Base-by-base conservation (phyloP, 164 flowering plant genomes). In the Warburgia ugandensis region DNA sequence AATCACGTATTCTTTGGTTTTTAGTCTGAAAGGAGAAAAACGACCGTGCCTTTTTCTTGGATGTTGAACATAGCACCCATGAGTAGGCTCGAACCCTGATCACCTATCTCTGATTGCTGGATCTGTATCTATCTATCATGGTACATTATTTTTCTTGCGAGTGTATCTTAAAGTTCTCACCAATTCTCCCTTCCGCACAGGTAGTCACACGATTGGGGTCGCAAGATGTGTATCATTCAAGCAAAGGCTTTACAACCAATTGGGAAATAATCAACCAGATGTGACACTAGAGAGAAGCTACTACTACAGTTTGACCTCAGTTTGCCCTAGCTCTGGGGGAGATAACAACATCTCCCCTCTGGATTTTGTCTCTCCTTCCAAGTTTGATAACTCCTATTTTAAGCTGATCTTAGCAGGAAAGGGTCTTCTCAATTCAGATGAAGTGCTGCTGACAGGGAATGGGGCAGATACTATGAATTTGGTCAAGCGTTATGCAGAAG, bases 221-320 rank as follows among this genome's bases (percentile, higher is more conserved):
- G 94, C 98, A 50, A 77, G 95, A 69, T 91, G 96, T 62, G 69
- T 49, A 48, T 72, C 70, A 29, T 87, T 91, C 77, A 87, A 67
- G 81, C 89, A 85, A 52, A 73, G 97, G 63, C 74, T 87, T 12
- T 83, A 83, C 80, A 86, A 85, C 65, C 96, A 91, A 57, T 79
- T 76, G 12, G 91, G 89, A 29, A 71, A 77, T 60, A 74, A 74
- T 70, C 78, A 67, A 46, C 96, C 96, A 23, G 98, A 91, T 47
- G 62, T 55, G 50, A 78, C 95, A 10, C 68, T 91, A 5, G 96
- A 85, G 54, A 73, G 38, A 48, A 51, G 60, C 26, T 87, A 75
- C 68, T 75, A 71, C 69, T 28, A 64, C 19, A 69, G 68, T 14
- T 53, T 91, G 45, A 80, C 59, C 68, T 48, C 83, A 50, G 65